A percentile compares a stretch with the other conserved stretches of the same genome.
phyloP scores from a whole-genome alignment of 306 rosid species.

The Gleditsia sinensis region DNA sequence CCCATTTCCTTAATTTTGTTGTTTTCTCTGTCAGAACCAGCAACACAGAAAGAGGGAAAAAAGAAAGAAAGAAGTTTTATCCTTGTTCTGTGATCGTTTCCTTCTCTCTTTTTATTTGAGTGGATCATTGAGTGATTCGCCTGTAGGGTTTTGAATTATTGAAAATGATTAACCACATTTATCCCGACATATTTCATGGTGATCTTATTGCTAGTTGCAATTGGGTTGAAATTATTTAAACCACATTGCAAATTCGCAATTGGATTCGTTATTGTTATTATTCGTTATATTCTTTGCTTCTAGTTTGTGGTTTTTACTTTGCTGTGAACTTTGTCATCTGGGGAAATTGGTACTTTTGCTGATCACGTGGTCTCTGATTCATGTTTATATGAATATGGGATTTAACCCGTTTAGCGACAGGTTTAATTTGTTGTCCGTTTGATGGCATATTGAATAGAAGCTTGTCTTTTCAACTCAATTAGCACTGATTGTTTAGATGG shows the following conservation, averaged over 20 bases:
- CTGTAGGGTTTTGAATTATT: neutral
- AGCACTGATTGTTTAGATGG: neutral
- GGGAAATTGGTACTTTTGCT: neutral
- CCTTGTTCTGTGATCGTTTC: neutral
- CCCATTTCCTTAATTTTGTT: neutral
- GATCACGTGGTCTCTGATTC: no score
- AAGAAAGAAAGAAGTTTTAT: neutral
- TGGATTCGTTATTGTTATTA: no score
- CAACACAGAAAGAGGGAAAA: neutral
- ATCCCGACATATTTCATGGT: neutral
- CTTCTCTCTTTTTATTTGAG: neutral
- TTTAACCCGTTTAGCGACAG: neutral
- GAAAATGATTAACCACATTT: neutral
- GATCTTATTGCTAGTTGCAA: neutral
- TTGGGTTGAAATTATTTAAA: constrained; percentile 8
- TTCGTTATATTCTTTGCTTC: neutral
- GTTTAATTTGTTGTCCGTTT: neutral
- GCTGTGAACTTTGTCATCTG: neutral
- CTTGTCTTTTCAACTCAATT: no score
- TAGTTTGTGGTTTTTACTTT: neutral
- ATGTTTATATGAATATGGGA: neutral
- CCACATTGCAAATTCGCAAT: neutral
- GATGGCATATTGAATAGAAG: neutral
- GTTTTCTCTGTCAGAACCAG: neutral
- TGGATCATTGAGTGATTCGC: constrained; percentile 22